phyloP scores from a whole-genome alignment of 768 basidiomycete species.

The Gyrodon lividus region DNA sequence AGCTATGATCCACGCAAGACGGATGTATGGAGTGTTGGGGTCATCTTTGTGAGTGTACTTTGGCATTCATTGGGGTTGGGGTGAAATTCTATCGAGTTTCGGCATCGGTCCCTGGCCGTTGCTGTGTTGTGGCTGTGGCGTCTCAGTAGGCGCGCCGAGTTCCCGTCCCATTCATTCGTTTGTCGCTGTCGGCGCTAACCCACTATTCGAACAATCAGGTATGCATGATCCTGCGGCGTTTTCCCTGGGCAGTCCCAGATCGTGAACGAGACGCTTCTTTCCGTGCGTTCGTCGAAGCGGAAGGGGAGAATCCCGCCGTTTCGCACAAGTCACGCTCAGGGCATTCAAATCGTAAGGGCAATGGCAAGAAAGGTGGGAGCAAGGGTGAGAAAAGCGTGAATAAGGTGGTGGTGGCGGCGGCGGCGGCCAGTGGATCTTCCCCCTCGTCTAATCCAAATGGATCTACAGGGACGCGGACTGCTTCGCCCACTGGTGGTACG shows the following conservation, averaged over 20 bases:
- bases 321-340: slow-evolving; percentile 22
- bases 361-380: slow-evolving; percentile 5
- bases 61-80: no score
- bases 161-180: no score
- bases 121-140: no score
- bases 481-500: slow-evolving; percentile 22
- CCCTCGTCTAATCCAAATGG: slow-evolving; percentile 7
- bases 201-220: slow-evolving; percentile 16
- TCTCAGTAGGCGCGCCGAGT: no score
- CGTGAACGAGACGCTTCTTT: slow-evolving; percentile 90
- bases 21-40: slow-evolving; percentile 97
- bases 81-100: no score
- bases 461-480: background rate
- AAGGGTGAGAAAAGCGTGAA: background rate
- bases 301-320: slow-evolving; percentile 70
- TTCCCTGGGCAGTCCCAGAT: slow-evolving; percentile 99
- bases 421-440: background rate
- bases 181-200: no score
- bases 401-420: background rate
- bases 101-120: no score
- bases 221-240: slow-evolving; percentile 95
- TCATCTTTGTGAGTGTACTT: slow-evolving; percentile 87
- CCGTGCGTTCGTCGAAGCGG: slow-evolving; percentile 87
- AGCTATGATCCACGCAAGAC: slow-evolving; percentile 95
- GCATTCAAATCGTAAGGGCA: slow-evolving; percentile 5